Base-by-base conservation (phyloP, 1,284 basidiomycete species). In the Ceraceosorus bombacis region DNA sequence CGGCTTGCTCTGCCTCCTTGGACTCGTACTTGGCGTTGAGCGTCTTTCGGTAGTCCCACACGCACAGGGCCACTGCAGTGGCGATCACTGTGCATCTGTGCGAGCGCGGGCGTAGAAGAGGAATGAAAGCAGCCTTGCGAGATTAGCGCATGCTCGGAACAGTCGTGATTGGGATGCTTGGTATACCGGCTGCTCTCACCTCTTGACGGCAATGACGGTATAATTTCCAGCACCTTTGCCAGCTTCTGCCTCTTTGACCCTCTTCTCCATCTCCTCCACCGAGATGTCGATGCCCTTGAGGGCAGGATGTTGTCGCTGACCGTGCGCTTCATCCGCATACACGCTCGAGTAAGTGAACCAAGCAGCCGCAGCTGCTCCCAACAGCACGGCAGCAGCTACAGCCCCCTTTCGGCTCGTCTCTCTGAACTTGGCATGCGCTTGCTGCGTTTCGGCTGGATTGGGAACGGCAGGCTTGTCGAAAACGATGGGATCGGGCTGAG, bases 381-480 rank as follows among this genome's bases (percentile, higher is more conserved):
- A 38, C 5, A 61, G 2, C 4, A 67, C 41, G 56, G 55, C 55
- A 6, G 54, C 53, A 7, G 46, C 65, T 15, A 55, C 38, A 6
- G 57, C 58, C 12, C 55, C 61, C 0, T 59, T 57, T 9, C 67
- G 60, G 48, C 64, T 64, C 43, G 65, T 58, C 27, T 59, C 63
- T 41, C 68, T 61, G 51, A 76, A 76, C n/a, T 62, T 58, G 40
- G 66, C 66, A 53, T 76, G 71, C 7, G 72, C 69, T 17, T 70
- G 66, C 5, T 71, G 71, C 1, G 75, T 72, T 49, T 73, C 68
- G 39, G 66, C 65, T 8, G 74, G 73, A 43, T 75, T 72, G 1
- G 74, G 68, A 6, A 77, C 70, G 17, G 75, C 75, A 8, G 74
- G 74, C 59, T 75, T 54, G 54, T 76, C 73, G 53, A 74, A 77